phyloP scores from a whole-genome alignment of 495 filamentous ascomycete genomes.

The Cercophora sp. region DNA sequence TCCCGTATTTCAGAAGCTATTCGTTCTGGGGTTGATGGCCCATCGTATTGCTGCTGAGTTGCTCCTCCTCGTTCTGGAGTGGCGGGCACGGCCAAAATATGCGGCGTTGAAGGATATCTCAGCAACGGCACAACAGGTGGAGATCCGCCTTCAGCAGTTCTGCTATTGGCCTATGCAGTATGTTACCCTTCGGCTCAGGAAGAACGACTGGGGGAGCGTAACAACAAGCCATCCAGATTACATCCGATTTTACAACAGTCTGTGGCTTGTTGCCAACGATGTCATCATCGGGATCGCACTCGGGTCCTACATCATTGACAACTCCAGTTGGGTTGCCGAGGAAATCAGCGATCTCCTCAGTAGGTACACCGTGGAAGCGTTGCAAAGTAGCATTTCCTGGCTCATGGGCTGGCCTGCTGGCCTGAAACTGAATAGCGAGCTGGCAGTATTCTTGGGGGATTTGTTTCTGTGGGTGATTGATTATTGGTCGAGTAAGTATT shows the following conservation, averaged over 20 bases:
- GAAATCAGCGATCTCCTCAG: slow-evolving; percentile 75
- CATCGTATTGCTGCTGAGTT: slow-evolving; percentile 79
- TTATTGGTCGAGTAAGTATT: slow-evolving; percentile 75
- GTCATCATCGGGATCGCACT: slow-evolving; percentile 97
- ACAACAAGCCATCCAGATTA: slow-evolving; percentile 96
- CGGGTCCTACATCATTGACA: slow-evolving; percentile 96
- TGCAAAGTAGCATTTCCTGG: slow-evolving; percentile 89
- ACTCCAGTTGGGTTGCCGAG: slow-evolving; percentile 76
- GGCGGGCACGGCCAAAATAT: slow-evolving; percentile 73
- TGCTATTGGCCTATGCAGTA: slow-evolving; percentile 99
- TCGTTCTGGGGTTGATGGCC: slow-evolving; percentile 72
- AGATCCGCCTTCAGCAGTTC: slow-evolving; percentile 96
- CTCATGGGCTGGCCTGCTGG: slow-evolving; percentile 98
- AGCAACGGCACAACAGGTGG: slow-evolving; percentile 95
- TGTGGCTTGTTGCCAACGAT: slow-evolving; percentile 98
- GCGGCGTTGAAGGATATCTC: slow-evolving; percentile 92
- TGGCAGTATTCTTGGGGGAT: slow-evolving; percentile 89
- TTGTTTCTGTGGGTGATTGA: slow-evolving; percentile 98
- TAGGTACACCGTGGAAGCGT: slow-evolving; percentile 80
- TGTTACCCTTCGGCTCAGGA: slow-evolving; percentile 78
- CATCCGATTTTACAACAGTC: slow-evolving; percentile 97
- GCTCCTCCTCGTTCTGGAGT: slow-evolving; percentile 77
- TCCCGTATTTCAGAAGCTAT: slow-evolving; percentile 68
- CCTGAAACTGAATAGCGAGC: slow-evolving; percentile 91
- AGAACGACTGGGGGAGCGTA: slow-evolving; percentile 91